Base-by-base conservation (phyloP, 768 basidiomycete genomes). In the Leucocoprinus sp. region DNA sequence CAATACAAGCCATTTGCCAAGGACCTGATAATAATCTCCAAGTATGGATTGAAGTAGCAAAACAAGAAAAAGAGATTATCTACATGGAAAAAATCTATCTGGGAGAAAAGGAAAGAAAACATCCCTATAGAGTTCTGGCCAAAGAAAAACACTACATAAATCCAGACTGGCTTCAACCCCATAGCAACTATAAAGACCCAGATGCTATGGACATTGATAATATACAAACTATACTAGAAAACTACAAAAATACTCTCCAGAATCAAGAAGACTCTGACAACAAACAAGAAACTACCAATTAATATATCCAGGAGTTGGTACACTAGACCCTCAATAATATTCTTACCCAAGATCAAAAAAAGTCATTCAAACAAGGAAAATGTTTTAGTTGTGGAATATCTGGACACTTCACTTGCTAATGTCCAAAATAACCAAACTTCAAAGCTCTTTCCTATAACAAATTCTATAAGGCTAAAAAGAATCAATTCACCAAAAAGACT, bases 351-450 rank as follows among this genome's bases (percentile, higher is more conserved):
- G 14, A 48, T 19, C 18, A 33, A 41, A 14, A 29, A 19, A 14
- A 31, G 5, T 22, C n/a, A n/a, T n/a, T 37, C 7, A 37, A 37
- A 18, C 14, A 5, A 1, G 18, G 28, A 21, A 2, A 11, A 15
- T 48, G 46, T 17, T 41, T 42, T 19, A 17, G 34, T 2, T 48
- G 46, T 26, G 24, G 34, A 7, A 23, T 41, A 18, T 1, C 3
- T 14, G 39, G 46, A 6, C 46, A 48, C 28, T 33, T 48, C 6
- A 15, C 37, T 12, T n/a, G 31, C 27, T 18, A 34, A 2, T 42
- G 39, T 21, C 46, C 38, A 5, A 27, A 40, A 27, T 12, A 18
- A 26, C 17, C 34, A 40, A 40, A 14, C 15, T 7, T 1, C 6
- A 26, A 34, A 12, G 18, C 33, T 17, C 33, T 12, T 17, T 4